Conservation (phyloP, 495 filamentous ascomycete species). For the Talaromyces trachyspermus region DNA sequence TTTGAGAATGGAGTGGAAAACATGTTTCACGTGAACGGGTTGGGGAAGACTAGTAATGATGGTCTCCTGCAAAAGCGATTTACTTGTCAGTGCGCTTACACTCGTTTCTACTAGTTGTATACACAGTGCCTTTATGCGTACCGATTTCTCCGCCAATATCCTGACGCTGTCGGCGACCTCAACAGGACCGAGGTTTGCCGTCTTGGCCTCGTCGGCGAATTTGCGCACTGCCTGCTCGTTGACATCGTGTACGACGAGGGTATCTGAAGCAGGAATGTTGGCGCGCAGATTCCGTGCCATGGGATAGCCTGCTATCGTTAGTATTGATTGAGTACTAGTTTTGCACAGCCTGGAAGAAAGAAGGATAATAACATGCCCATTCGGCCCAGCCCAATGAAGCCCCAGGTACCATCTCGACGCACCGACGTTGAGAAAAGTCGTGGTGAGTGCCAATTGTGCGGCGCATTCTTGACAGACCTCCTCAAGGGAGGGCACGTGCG, state of each 20-base stretch:
- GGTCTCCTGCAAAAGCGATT: constrained; percentile 52
- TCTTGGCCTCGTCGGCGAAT: constrained; percentile 54
- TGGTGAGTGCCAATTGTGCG: background rate
- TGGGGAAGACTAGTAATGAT: constrained; percentile 77
- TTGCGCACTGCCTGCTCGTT: constrained; percentile 52
- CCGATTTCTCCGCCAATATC: constrained; percentile 64
- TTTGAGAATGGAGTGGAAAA: constrained; percentile 59
- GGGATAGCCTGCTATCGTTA: constrained; percentile 50
- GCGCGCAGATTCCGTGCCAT: constrained; percentile 84
- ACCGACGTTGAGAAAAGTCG: constrained; percentile 50
- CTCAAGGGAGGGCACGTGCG: constrained; percentile 8
- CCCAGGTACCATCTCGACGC: constrained; percentile 57
- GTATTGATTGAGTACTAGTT: constrained; percentile 2
- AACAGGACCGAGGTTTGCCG: constrained; percentile 31
- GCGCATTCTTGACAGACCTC: background rate
- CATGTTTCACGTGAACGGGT: constrained; percentile 66
- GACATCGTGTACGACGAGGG: constrained; percentile 65
- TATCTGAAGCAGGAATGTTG: constrained; percentile 65
- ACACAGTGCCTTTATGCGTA: constrained; percentile 37
- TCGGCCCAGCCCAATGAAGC: constrained; percentile 79
- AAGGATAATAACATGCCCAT: constrained; percentile 56
- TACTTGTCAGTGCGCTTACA: too few species aligned
- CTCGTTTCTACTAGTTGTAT: too few species aligned
- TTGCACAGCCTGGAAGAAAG: constrained; percentile 6
- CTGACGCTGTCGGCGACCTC: constrained; percentile 49